Percentiles rank a stretch among this genome's conserved stretches.
Evolutionary conservation across 176 grass and related monocot genomes (phyloP).

Genomic region (Raddia distichophylla): DNA sequence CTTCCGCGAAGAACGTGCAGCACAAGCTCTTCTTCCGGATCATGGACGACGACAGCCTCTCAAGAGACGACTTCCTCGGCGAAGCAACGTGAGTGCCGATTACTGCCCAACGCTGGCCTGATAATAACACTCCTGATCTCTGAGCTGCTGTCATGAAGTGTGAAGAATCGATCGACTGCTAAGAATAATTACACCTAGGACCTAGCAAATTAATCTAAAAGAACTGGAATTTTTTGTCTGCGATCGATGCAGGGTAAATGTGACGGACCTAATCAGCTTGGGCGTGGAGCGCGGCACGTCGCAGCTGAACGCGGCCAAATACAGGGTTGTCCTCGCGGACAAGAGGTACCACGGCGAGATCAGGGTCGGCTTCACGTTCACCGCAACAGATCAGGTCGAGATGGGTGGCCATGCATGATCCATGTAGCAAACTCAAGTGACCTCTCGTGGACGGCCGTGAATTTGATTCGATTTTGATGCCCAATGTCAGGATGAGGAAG

Average conservation of each 20-base stretch:
- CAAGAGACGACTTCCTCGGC: constrained; percentile 78
- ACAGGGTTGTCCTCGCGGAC: constrained; percentile 69
- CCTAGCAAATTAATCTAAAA: not conserved
- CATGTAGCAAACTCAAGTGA: not conserved
- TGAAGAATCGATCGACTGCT: not conserved
- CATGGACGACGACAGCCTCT: constrained; percentile 76
- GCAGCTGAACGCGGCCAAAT: constrained; percentile 50
- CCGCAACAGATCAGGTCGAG: constrained; percentile 42
- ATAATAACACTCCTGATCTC: not conserved
- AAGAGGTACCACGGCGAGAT: constrained; percentile 72
- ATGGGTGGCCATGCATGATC: not conserved
- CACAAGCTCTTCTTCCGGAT: constrained; percentile 76
- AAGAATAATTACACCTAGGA: too few species aligned
- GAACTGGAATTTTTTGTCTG: not conserved
- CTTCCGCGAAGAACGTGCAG: constrained; percentile 46
- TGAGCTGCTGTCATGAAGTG: not conserved
- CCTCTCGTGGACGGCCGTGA: not conserved
- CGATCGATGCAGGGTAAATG: constrained; percentile 63
- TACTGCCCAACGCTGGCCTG: not conserved
- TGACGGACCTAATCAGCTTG: constrained; percentile 68
- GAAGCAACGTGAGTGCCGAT: constrained; percentile 63
- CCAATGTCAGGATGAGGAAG: constrained; percentile 25
- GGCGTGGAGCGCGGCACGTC: constrained; percentile 59
- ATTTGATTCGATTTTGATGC: not conserved
- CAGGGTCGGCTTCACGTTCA: constrained; percentile 66